A percentile compares a stretch with the other conserved stretches of the same genome.
Conservation (phyloP, 352 stramenopile genomes). For the Phytophthora sp. region DNA sequence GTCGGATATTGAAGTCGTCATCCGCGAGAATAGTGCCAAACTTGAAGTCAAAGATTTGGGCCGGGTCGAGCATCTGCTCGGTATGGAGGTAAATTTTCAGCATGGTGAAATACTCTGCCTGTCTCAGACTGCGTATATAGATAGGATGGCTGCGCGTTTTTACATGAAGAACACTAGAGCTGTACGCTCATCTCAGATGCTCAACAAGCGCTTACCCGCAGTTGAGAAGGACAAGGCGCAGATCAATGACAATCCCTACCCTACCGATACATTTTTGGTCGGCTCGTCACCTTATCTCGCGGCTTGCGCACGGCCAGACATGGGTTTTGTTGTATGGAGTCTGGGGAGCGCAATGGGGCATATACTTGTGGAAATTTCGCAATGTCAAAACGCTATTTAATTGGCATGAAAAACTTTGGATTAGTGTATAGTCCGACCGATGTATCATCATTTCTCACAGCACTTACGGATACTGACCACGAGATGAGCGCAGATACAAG, state of each 20-base stretch:
- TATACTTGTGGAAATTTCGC: slow-evolving; percentile 2
- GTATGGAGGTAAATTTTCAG: slow-evolving; percentile 5
- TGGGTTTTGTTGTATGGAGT: not conserved
- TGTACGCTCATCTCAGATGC: not conserved
- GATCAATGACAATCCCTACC: slow-evolving; percentile 1
- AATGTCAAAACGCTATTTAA: slow-evolving; percentile 2
- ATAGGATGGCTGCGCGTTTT: not conserved
- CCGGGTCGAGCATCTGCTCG: slow-evolving; percentile 4
- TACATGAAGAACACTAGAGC: not conserved
- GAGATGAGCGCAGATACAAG: too few species aligned
- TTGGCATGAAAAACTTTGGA: slow-evolving; percentile 1
- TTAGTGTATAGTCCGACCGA: slow-evolving; percentile 3
- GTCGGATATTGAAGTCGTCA: not conserved
- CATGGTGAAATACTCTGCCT: slow-evolving; percentile 1
- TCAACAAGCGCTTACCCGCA: slow-evolving; percentile 3
- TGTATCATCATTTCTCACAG: too few species aligned
- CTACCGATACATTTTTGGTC: not conserved
- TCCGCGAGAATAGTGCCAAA: slow-evolving; percentile 2
- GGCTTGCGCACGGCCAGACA: slow-evolving; percentile 4
- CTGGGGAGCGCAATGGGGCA: not conserved
- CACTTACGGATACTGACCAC: too few species aligned
- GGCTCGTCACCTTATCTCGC: slow-evolving; percentile 3
- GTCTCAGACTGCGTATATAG: not conserved
- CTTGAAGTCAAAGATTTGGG: slow-evolving; percentile 6
- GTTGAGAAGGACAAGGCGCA: not conserved